Percentiles rank a stretch among this genome's conserved stretches.
Evolutionary conservation across 129 eudicot genomes (phyloP).

Genomic region (Pittosporum tobira): DNA sequence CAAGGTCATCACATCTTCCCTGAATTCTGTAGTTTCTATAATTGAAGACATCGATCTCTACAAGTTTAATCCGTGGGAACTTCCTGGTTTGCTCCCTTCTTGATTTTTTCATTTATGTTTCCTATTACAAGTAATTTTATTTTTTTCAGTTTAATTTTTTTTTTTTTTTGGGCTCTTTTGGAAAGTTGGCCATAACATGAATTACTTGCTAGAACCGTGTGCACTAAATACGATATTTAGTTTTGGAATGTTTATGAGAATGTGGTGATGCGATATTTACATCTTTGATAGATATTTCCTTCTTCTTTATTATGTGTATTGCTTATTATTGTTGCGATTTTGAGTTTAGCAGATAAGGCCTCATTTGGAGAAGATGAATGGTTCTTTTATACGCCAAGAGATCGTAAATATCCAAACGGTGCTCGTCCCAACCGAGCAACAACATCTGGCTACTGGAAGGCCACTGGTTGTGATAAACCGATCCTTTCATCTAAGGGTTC

Average conservation of each 20-base stretch:
- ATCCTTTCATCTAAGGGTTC: conserved; percentile 15
- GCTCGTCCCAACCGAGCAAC: conserved; percentile 22
- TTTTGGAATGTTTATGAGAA: too few species aligned
- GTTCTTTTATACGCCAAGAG: conserved; percentile 27
- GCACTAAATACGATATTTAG: too few species aligned
- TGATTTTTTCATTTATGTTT: not conserved
- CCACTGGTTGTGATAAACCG: conserved; percentile 18
- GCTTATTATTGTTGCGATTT: not conserved
- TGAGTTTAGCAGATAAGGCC: conserved; percentile 14
- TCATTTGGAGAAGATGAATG: conserved; percentile 21
- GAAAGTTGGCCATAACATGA: too few species aligned
- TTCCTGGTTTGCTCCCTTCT: conserved; percentile 14
- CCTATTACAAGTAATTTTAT: not conserved
- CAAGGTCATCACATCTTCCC: conserved; percentile 14
- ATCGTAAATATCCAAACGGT: conserved; percentile 24
- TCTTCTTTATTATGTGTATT: too few species aligned
- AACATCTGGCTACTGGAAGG: conserved; percentile 23
- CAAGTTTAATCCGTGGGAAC: conserved; percentile 29
- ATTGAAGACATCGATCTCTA: conserved; percentile 23
- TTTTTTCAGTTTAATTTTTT: too few species aligned
- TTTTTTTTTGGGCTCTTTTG: too few species aligned
- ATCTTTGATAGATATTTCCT: not conserved
- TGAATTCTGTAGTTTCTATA: not conserved
- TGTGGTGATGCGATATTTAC: not conserved
- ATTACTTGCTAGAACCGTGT: too few species aligned